Evolutionary conservation across 805 yeast species (phyloP).

Genomic region (Sugiyamaella chiloensis): DNA sequence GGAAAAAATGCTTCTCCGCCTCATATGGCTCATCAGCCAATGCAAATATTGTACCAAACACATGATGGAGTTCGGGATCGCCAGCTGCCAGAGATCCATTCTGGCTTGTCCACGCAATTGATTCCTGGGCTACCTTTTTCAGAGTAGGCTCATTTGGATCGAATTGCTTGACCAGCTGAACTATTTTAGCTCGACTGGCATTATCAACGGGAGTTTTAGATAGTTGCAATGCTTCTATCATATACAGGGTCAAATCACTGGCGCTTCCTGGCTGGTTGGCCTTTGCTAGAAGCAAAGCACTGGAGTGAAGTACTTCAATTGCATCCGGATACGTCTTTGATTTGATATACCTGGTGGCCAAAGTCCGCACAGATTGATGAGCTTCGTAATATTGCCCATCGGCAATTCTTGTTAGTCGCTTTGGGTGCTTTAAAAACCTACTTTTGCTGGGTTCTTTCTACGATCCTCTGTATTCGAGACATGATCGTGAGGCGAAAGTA

Average conservation of each 20-base stretch:
- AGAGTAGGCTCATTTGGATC: slow-evolving; percentile 58
- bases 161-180: slow-evolving; percentile 41
- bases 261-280: slow-evolving; percentile 78
- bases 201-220: slow-evolving; percentile 44
- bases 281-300: slow-evolving; percentile 62
- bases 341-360: slow-evolving; percentile 78
- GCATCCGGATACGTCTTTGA: slow-evolving; percentile 67
- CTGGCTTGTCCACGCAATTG: slow-evolving; percentile 59
- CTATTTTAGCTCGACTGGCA: slow-evolving; percentile 45
- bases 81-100: slow-evolving; percentile 56
- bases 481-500: neutral
- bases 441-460: slow-evolving; percentile 26
- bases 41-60: slow-evolving; percentile 63
- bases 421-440: neutral
- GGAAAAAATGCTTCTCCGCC: slow-evolving; percentile 69
- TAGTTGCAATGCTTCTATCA: slow-evolving; percentile 65
- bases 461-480: slow-evolving; percentile 19
- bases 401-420: slow-evolving; percentile 47
- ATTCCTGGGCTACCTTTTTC: slow-evolving; percentile 61
- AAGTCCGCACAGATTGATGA: slow-evolving; percentile 88
- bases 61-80: slow-evolving; percentile 69
- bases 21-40: slow-evolving; percentile 49
- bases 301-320: slow-evolving; percentile 66
- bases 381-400: slow-evolving; percentile 88
- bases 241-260: slow-evolving; percentile 67